These are phyloP conservation scores for Staphylotrichum tortipilum DNA, from an alignment of 495 filamentous ascomycete species.

Conservation along the genomic window DNA sequence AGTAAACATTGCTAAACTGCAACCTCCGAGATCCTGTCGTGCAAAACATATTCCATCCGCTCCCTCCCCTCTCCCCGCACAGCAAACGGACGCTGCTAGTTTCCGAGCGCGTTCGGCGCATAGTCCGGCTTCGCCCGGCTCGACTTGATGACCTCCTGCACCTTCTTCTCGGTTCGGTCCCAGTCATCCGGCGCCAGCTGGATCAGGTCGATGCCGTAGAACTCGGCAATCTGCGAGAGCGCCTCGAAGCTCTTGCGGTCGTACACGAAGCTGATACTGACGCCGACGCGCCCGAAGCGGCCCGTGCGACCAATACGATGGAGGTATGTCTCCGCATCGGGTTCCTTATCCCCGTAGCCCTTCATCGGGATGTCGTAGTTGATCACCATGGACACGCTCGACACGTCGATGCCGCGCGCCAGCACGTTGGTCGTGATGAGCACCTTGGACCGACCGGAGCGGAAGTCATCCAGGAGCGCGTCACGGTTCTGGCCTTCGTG, in stretches of 20 bases:
- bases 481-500: conserved; percentile 80
- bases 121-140: conserved; percentile 57
- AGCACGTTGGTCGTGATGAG: conserved; percentile 97
- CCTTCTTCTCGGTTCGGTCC: conserved; percentile 73
- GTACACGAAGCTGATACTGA: conserved; percentile 84
- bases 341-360: conserved; percentile 37
- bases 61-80: background rate
- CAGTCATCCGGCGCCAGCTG: conserved; percentile 57
- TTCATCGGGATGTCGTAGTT: conserved; percentile 79
- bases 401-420: conserved; percentile 93
- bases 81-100: conserved; percentile 3
- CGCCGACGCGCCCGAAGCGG: conserved; percentile 94
- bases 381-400: conserved; percentile 92
- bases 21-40: background rate
- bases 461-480: conserved; percentile 77
- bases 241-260: conserved; percentile 67
- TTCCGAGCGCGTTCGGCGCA: conserved; percentile 30
- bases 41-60: background rate
- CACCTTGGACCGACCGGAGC: conserved; percentile 81
- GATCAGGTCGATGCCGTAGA: conserved; percentile 51
- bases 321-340: conserved; percentile 90
- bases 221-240: conserved; percentile 64
- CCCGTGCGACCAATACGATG: conserved; percentile 97
- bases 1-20: background rate
- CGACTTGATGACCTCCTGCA: conserved; percentile 79